Conservation (phyloP, 805 yeast genomes). For the Saturnispora dispora region DNA sequence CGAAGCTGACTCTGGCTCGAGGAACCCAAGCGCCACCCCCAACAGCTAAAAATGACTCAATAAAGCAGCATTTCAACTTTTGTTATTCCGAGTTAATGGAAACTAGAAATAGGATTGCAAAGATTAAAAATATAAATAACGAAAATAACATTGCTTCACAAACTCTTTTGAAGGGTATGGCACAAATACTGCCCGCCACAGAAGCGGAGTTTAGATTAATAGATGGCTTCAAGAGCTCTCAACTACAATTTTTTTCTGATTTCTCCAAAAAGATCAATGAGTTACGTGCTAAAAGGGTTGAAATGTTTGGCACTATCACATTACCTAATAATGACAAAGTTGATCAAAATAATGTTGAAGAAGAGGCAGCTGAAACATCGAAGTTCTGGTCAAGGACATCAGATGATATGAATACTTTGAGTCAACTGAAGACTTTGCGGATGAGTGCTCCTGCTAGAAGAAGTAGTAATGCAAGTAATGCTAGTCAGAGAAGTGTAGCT, state of each 20-base stretch:
- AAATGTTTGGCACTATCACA: slow-evolving; percentile 11
- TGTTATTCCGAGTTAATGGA: slow-evolving; percentile 30
- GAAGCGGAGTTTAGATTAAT: slow-evolving; percentile 37
- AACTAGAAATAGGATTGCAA: slow-evolving; percentile 35
- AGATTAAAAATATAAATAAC: slow-evolving; percentile 28
- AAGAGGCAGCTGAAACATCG: not conserved
- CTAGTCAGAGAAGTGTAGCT: not conserved
- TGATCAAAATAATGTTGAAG: not conserved
- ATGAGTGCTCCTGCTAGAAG: not conserved
- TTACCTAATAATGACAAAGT: not conserved
- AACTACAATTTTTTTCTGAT: slow-evolving; percentile 19
- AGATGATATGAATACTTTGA: slow-evolving; percentile 4
- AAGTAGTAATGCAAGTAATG: not conserved
- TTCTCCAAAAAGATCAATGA: slow-evolving; percentile 20
- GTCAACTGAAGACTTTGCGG: slow-evolving; percentile 1
- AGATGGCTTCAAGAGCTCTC: slow-evolving; percentile 28
- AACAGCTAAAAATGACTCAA: slow-evolving; percentile 15
- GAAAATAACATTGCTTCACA: slow-evolving; percentile 31
- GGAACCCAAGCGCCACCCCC: slow-evolving; percentile 14
- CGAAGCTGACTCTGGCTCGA: not conserved
- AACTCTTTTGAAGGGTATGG: slow-evolving; percentile 44
- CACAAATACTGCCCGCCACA: slow-evolving; percentile 43
- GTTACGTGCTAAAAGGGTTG: slow-evolving; percentile 15
- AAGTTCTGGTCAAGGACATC: slow-evolving; percentile 5
- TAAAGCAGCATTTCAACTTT: slow-evolving; percentile 23